Evolutionary conservation across 352 stramenopile species (phyloP), one percentile per base, ranked within the genome.

Genomic region (Stramenopiles sp.): DNA sequence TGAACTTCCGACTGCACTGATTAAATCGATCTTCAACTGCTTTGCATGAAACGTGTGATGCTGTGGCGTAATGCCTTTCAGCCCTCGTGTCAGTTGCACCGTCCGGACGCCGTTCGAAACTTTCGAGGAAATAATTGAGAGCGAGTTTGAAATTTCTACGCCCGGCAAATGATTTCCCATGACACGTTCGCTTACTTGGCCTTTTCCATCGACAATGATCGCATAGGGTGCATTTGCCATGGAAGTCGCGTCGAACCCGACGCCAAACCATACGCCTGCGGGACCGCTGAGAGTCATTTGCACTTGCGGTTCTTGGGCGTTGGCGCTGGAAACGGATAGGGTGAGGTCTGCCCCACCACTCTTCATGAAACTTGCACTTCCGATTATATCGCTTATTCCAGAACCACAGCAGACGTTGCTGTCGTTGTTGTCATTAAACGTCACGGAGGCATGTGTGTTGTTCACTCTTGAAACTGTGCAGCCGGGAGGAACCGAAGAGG

Each of bases 171-270:
- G 53, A 71, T 71, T 71, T 6, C 31, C 53, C 35, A 71, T 35
- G 35, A 31, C 31, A 4, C 53, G 33, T 71, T 71, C 53, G 4
- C 4, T 71, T 4, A 71, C 12, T 31, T 35, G 33, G 4, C 31
- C 53, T 2, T 6, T 71, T 6, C 12, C 12, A 6, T 6, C 6
- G 6, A 71, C 53, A 71, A 71, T 6, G 6, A 71, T 71, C 35
- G 53, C 12, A 71, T 71, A 71, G 33, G 53, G 53, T 6, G 53
- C 35, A 71, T 71, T 33, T 2, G 53, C 53, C 53, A 71, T 71
- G 35, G 53, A 31, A 4, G 33, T 71, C 12, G 53, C 53, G 35
- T 71, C 53, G 35, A 71, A 71, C 2, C 53, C 53, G 35, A 71
- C 53, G 12, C 53, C 53, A 71, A 71, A 71, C 53, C 53, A 71